Evolutionary conservation across 2,329 filamentous ascomycete genomes (phyloP).

Genomic region (Arthrobotrys conoides): DNA sequence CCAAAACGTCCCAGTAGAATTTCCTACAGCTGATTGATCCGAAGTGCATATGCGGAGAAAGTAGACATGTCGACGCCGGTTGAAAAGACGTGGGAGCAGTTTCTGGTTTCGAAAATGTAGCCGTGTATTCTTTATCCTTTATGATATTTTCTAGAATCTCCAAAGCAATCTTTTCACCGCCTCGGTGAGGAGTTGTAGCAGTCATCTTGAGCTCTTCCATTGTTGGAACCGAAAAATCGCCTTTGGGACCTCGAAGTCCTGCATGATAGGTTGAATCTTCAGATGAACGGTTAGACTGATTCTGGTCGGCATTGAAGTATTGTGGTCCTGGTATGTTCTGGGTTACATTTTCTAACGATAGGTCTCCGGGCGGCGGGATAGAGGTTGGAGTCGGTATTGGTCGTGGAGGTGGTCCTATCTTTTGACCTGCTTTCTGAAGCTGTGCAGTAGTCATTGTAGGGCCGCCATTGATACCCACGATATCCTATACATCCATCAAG

Average conservation of each 20-base stretch:
- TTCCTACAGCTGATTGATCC: conserved; percentile 78
- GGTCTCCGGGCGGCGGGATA: conserved; percentile 77
- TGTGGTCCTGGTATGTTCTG: conserved; percentile 68
- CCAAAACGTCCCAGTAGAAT: conserved; percentile 78
- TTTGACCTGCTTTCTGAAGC: conserved; percentile 75
- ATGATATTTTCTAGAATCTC: conserved; percentile 74
- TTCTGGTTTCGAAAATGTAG: conserved; percentile 81
- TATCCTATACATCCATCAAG: conserved; percentile 33
- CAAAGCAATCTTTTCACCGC: conserved; percentile 79
- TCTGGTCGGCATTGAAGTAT: conserved; percentile 71
- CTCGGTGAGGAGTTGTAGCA: conserved; percentile 77
- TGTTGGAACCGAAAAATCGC: conserved; percentile 79
- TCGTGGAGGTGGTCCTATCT: conserved; percentile 74
- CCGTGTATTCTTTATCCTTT: conserved; percentile 76
- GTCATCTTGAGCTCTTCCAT: conserved; percentile 78
- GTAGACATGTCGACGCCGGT: conserved; percentile 79
- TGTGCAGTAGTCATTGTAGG: conserved; percentile 82
- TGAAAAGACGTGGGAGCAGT: conserved; percentile 81
- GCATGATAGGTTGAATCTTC: conserved; percentile 73
- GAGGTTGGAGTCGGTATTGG: conserved; percentile 74
- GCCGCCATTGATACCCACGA: conserved; percentile 76
- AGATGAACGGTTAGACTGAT: conserved; percentile 73
- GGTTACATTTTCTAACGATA: conserved; percentile 69
- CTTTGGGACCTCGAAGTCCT: conserved; percentile 76
- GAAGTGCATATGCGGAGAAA: conserved; percentile 82